A percentile compares a stretch with the other conserved stretches of the same genome.
Conservation (phyloP, 164 flowering plant genomes). For the Berberis thunbergii region DNA sequence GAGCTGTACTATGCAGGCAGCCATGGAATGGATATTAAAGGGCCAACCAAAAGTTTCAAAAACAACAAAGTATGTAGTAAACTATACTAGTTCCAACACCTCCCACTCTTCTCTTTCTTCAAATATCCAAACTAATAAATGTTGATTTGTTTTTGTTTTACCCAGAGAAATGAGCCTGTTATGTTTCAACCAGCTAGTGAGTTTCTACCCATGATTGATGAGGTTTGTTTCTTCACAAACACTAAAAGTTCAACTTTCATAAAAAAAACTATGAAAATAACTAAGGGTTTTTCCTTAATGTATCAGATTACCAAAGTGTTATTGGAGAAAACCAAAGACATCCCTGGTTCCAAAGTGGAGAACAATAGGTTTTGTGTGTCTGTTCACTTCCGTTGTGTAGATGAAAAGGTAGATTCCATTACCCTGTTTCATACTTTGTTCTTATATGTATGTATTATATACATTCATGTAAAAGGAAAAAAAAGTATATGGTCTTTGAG, state of each 20-base stretch:
- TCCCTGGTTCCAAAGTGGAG: conserved; percentile 76
- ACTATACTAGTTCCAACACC: neutral
- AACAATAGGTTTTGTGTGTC: conserved; percentile 88
- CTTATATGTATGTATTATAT: neutral
- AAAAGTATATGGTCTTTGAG: neutral
- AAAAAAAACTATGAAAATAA: too few species aligned
- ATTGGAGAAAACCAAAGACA: conserved; percentile 63
- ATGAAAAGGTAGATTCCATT: conserved; percentile 56
- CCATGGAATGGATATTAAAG: conserved; percentile 95
- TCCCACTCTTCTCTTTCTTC: conserved; percentile 3
- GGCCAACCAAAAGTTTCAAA: conserved; percentile 45
- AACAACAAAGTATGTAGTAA: conserved; percentile 30
- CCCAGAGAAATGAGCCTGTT: conserved; percentile 40
- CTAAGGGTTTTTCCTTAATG: conserved; percentile 23
- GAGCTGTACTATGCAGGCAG: conserved; percentile 90
- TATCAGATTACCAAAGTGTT: conserved; percentile 54
- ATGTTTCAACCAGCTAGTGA: conserved; percentile 75
- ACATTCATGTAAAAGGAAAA: neutral
- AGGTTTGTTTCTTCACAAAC: conserved; percentile 36
- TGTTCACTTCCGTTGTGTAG: conserved; percentile 87
- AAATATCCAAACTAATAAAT: neutral
- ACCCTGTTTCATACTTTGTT: neutral
- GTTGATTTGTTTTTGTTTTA: neutral
- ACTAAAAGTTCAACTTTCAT: too few species aligned
- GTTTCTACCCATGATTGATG: conserved; percentile 72